Evolutionary conservation across 1,284 basidiomycete genomes (phyloP), one percentile per base, ranked within the genome.

Genomic region (Cutaneotrichosporon cutaneum): DNA sequence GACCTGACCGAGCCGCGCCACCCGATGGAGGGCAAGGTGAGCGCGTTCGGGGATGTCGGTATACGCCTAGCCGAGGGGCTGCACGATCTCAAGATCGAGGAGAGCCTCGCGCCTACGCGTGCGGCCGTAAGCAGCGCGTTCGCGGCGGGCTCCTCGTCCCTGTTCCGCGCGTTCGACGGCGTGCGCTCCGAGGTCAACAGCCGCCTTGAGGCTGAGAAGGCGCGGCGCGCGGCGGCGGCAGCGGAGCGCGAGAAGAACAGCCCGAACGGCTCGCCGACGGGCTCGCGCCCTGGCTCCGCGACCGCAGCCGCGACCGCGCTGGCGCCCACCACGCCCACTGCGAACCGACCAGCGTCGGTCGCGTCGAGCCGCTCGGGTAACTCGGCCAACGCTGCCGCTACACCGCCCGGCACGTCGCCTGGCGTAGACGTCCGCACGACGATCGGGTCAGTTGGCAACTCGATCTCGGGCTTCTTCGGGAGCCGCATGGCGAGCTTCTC

Each of bases 1-100:
- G 94, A 97, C 76, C 89, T 96, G 57, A 84, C 92, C 59, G 94
- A 97, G 77, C 90, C 93, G 48, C 83, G 88, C 56, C 93, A 95
- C 77, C 93, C 93, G 39, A 94, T 91, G 73, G 89, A 87, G 62
- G 90, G 91, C 67, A 90, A 90, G 73, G 88, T 89, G 0, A 89
- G 88, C n/a, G 86, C 91, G 1, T 89, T 95, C 2, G 83, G 90
- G 6, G 93, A 97, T 70, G 88, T 97, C 39, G 89, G 92, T 14
- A 83, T 96, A 9, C 87, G 93, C 7, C 83, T 97, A 16, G 67
- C 76, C 4, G 92, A 96, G 80, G 92, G 93, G 2, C 85, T 96
- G 33, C 91, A 95, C 74, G 93, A 95, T 32, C 83, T 96, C 53
- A 90, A 89, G 72, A 78, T 96, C 4, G 90, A 94, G 33, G 89